These are phyloP conservation scores for Backusella morwellensis DNA, from an alignment of 192 early-diverging fungal species.

Conservation along the genomic window DNA sequence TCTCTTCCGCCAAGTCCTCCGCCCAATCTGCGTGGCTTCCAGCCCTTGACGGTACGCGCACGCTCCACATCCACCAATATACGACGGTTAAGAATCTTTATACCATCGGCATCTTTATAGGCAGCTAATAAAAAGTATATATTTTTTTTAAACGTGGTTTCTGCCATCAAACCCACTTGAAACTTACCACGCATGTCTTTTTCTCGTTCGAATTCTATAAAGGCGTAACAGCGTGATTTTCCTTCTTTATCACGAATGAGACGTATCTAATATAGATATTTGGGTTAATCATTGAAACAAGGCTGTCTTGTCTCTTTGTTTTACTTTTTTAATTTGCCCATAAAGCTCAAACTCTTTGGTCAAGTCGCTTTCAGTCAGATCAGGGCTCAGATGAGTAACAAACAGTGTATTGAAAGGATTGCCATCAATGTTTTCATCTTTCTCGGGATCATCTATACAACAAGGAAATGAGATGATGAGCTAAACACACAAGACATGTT, in stretches of 20 bases:
- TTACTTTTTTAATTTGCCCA: slow-evolving; percentile 79
- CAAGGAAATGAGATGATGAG: background rate
- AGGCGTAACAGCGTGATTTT: slow-evolving; percentile 91
- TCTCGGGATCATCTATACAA: slow-evolving; percentile 64
- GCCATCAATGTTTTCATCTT: slow-evolving; percentile 67
- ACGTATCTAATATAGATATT: slow-evolving; percentile 45
- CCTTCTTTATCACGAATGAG: slow-evolving; percentile 69
- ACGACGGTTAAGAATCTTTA: slow-evolving; percentile 81
- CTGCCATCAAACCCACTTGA: too few relatives aligned
- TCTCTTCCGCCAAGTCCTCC: slow-evolving; percentile 75
- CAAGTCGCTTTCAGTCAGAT: slow-evolving; percentile 75
- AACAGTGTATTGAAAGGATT: slow-evolving; percentile 95
- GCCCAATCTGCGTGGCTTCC: slow-evolving; percentile 81
- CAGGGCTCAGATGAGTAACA: slow-evolving; percentile 77
- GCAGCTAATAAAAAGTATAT: slow-evolving; percentile 45
- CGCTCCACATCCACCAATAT: slow-evolving; percentile 94
- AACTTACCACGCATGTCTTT: slow-evolving; percentile 64
- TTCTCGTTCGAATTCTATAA: slow-evolving; percentile 93
- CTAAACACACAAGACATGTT: background rate
- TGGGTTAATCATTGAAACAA: background rate
- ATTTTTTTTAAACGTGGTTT: too few relatives aligned
- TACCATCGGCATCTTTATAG: slow-evolving; percentile 86
- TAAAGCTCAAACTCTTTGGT: slow-evolving; percentile 75
- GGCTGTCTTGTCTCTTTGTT: background rate
- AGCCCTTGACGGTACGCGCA: slow-evolving; percentile 94